phyloP scores from a whole-genome alignment of 352 stramenopile genomes.

The Phytophthora sp. region DNA sequence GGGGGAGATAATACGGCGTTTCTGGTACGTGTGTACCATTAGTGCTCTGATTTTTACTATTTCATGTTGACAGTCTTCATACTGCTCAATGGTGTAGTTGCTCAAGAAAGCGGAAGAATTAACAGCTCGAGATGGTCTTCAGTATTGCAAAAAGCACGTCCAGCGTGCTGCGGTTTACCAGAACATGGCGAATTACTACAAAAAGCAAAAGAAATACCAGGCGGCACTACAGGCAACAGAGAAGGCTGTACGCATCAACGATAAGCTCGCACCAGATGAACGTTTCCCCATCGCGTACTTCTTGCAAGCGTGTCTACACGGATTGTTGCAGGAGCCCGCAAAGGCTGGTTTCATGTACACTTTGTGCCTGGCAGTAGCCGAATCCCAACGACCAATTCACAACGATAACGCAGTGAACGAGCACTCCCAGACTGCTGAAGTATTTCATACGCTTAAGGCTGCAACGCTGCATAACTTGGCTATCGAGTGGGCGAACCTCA shows the following conservation, averaged over 20 bases:
- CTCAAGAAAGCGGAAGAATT: conserved; percentile 75
- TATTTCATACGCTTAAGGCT: conserved; percentile 56
- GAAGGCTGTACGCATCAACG: conserved; percentile 69
- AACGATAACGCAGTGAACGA: conserved; percentile 11
- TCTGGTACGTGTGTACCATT: conserved; percentile 40
- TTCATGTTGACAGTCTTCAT: neutral
- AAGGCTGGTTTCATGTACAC: conserved; percentile 76
- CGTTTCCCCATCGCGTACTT: conserved; percentile 71
- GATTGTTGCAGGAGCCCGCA: conserved; percentile 56
- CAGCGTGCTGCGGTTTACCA: conserved; percentile 70
- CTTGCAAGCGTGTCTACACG: conserved; percentile 62
- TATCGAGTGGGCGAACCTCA: conserved; percentile 72
- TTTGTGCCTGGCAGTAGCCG: conserved; percentile 50
- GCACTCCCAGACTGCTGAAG: conserved; percentile 39
- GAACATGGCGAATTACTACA: conserved; percentile 75
- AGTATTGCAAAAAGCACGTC: conserved; percentile 70
- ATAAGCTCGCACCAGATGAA: conserved; percentile 56
- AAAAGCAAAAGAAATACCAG: conserved; percentile 79
- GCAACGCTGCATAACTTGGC: conserved; percentile 76
- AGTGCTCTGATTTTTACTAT: neutral
- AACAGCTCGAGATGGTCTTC: conserved; percentile 56
- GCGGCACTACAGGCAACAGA: conserved; percentile 60
- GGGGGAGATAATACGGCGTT: conserved; percentile 65
- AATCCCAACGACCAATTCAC: conserved; percentile 38
- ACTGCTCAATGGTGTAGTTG: conserved; percentile 36